Evolutionary conservation across 2,329 filamentous ascomycete genomes (phyloP).

Genomic region (Apiospora sp.): DNA sequence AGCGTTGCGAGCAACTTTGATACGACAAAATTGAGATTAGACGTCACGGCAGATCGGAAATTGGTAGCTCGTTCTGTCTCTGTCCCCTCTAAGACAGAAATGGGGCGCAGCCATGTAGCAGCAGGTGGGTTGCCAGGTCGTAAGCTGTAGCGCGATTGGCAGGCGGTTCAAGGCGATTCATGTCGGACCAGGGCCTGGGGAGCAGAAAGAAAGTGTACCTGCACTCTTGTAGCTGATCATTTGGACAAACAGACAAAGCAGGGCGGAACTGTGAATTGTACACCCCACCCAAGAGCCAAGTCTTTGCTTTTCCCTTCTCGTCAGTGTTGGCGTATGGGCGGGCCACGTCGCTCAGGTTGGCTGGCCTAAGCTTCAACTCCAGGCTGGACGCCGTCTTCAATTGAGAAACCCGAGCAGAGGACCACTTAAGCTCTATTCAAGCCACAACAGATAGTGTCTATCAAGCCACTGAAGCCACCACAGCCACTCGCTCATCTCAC

Average conservation of each 20-base stretch:
- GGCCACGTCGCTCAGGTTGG: no score
- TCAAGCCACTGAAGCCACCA: not conserved
- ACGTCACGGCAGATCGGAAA: conserved; percentile 24
- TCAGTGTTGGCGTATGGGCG: not conserved
- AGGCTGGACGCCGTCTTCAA: no score
- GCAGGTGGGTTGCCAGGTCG: not conserved
- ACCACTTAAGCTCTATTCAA: no score
- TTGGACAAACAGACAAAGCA: no score
- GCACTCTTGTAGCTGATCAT: no score
- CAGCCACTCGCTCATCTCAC: not conserved
- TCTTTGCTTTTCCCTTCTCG: not conserved
- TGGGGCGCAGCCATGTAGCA: conserved; percentile 10
- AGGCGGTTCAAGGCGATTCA: not conserved
- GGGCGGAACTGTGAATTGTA: not conserved
- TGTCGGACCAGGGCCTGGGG: not conserved
- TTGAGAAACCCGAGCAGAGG: not conserved
- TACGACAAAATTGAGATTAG: conserved; percentile 19
- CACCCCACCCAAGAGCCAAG: not conserved
- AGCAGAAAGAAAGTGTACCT: not conserved
- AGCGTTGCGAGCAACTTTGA: not conserved
- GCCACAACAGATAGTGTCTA: not conserved
- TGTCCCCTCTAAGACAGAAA: conserved; percentile 3
- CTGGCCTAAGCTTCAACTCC: no score
- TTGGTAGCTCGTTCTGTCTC: conserved; percentile 3
- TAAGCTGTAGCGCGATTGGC: conserved; percentile 4